These are phyloP conservation scores for Catharanthus roseus DNA, from an alignment of 257 asterid genomes.

Conservation along the genomic window DNA sequence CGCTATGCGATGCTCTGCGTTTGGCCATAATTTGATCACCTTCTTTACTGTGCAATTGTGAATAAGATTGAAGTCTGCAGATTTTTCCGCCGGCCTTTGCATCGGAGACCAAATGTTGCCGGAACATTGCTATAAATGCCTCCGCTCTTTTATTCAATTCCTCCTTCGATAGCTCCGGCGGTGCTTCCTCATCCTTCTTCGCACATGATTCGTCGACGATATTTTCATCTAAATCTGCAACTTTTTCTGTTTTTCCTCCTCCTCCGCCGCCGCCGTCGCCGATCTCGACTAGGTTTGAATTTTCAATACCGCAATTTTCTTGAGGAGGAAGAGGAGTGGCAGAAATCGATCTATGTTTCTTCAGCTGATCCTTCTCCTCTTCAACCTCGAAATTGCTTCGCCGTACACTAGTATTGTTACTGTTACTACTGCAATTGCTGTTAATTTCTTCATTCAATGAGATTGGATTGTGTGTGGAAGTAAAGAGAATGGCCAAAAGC, in stretches of 20 bases:
- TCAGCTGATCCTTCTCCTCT: constrained; percentile 9
- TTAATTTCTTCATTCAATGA: constrained; percentile 17
- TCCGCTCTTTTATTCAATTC: constrained; percentile 81
- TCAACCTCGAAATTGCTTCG: constrained; percentile 8
- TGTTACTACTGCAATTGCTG: neutral
- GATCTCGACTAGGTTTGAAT: neutral
- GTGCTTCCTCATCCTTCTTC: constrained; percentile 22
- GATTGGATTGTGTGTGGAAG: constrained; percentile 34
- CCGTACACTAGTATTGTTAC: neutral
- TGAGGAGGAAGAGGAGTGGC: neutral
- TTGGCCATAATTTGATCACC: constrained; percentile 6
- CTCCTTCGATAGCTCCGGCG: constrained; percentile 53
- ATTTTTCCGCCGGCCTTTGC: constrained; percentile 41
- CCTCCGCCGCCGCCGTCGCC: too few species aligned
- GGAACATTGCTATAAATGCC: constrained; percentile 84
- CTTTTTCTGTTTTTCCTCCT: neutral
- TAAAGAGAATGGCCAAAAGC: constrained; percentile 77
- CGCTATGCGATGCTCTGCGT: neutral
- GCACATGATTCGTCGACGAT: neutral
- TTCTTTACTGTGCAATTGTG: neutral
- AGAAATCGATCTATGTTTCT: neutral
- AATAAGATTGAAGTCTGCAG: constrained; percentile 15
- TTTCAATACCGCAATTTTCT: neutral
- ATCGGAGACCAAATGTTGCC: constrained; percentile 85
- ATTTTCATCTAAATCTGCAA: neutral